Evolutionary conservation across 2,329 filamentous ascomycete genomes (phyloP), one percentile per base, ranked within the genome.

Genomic region (Cercospora nicotianae): DNA sequence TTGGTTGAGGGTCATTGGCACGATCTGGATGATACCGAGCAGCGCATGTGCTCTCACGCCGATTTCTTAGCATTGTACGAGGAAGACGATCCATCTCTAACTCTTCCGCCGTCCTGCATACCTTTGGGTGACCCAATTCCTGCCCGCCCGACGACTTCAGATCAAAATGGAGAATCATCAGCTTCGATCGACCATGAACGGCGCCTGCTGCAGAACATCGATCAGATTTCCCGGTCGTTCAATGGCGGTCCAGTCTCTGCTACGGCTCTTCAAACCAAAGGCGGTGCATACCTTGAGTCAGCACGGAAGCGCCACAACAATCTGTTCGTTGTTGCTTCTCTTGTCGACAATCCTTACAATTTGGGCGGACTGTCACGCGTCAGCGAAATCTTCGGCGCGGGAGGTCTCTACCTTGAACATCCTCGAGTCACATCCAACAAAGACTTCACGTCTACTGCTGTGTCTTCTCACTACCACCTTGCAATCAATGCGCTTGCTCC

Each of bases 191-290:
- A 68, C 55, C 63, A 64, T 18, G 48, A 66, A 20, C 48, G 53
- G n/a, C 68, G 68, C 51, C 53, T 69, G 26, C 30, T 65, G n/a
- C 70, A 70, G 31, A 73, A 67, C 66, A 66, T 68, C 57, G 31
- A 64, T 57, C 60, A 59, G 51, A 69, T 72, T 65, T 67, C 68
- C 57, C 66, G 64, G 10, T 67, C 70, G 18, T 67, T 73, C 12
- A 57, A 59, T 63, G 64, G 64, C 18, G 64, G 53, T 5, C 60
- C 66, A 59, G 36, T 61, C 31, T 66, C 64, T 66, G 57, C 53
- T 60, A 71, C 73, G 23, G 75, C 82, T n/a, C 79, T 85, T 33
- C 84, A 86, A 75, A 86, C 83, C 5, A 86, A 86, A 77, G 80
- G 80, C 58, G 76, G 79, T n/a, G 77, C 79, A 18, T 82, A 82